Percentiles rank a stretch among this genome's conserved stretches.
Conservation (phyloP, 306 rosid genomes). For the Pterocarpus macrocarpus region DNA sequence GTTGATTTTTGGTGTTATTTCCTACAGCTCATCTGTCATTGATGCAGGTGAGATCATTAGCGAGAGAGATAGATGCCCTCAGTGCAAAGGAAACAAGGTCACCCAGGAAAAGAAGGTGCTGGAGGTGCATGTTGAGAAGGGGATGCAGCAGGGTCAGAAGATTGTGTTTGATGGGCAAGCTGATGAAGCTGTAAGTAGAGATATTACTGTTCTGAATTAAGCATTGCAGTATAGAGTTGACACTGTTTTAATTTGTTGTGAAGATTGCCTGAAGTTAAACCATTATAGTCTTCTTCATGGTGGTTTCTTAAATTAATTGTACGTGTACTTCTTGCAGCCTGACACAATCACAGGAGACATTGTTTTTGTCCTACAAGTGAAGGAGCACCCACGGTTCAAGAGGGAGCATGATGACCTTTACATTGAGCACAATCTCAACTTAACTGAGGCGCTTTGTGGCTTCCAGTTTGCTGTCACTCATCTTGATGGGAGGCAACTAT, state of each 20-base stretch:
- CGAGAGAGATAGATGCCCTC: constrained; percentile 79
- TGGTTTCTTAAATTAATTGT: constrained; percentile 10
- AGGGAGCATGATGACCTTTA: constrained; percentile 66
- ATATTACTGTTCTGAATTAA: constrained; percentile 4
- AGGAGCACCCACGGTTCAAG: constrained; percentile 75
- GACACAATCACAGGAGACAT: constrained; percentile 78
- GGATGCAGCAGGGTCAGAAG: constrained; percentile 80
- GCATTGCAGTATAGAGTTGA: constrained; percentile 1
- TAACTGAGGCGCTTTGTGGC: constrained; percentile 84
- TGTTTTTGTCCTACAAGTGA: constrained; percentile 72
- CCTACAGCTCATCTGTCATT: constrained; percentile 37
- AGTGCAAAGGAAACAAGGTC: constrained; percentile 74
- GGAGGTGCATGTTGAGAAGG: constrained; percentile 79
- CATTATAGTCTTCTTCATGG: background rate
- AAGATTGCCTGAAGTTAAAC: constrained; percentile 21
- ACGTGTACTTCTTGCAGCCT: constrained; percentile 58
- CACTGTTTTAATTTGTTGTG: constrained; percentile 4
- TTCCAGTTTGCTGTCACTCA: constrained; percentile 74
- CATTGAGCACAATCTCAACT: constrained; percentile 67
- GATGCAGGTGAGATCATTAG: constrained; percentile 73
- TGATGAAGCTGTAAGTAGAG: constrained; percentile 73
- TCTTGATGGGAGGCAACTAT: constrained; percentile 86
- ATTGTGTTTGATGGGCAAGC: constrained; percentile 80
- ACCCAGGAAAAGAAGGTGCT: constrained; percentile 76
- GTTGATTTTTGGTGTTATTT: constrained; percentile 25